Conservation (phyloP, 106 monocot species). For the Narthecium ossifragum region DNA sequence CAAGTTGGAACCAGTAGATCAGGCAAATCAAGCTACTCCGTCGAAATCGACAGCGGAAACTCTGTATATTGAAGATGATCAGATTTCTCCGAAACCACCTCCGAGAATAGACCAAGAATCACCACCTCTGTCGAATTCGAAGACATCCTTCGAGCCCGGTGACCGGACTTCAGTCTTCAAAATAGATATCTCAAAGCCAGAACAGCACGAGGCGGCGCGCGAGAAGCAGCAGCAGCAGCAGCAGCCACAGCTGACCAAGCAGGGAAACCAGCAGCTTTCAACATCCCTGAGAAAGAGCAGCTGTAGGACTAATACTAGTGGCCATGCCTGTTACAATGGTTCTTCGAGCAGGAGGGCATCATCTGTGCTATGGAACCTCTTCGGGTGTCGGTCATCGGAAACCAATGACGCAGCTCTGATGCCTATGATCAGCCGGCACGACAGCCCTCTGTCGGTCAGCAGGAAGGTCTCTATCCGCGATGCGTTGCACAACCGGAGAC, state of each 20-base stretch:
- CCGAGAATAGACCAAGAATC: background rate
- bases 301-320: no score
- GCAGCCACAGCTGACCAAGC: background rate
- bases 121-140: background rate
- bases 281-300: no score
- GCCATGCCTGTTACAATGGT: no score
- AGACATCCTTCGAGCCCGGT: background rate
- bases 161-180: background rate
- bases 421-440: background rate
- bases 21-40: no score
- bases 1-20: background rate
- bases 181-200: background rate
- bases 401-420: slow-evolving; percentile 12
- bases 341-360: background rate
- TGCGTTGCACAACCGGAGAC: background rate
- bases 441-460: background rate
- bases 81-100: slow-evolving; percentile 3
- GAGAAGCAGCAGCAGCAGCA: background rate
- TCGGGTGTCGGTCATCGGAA: slow-evolving; percentile 25
- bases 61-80: background rate
- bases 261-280: background rate
- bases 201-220: background rate
- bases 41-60: background rate
- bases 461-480: background rate
- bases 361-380: slow-evolving; percentile 23